phyloP scores from a whole-genome alignment of 1,139 yeast genomes.

The Lodderomyces orthopsilosis region DNA sequence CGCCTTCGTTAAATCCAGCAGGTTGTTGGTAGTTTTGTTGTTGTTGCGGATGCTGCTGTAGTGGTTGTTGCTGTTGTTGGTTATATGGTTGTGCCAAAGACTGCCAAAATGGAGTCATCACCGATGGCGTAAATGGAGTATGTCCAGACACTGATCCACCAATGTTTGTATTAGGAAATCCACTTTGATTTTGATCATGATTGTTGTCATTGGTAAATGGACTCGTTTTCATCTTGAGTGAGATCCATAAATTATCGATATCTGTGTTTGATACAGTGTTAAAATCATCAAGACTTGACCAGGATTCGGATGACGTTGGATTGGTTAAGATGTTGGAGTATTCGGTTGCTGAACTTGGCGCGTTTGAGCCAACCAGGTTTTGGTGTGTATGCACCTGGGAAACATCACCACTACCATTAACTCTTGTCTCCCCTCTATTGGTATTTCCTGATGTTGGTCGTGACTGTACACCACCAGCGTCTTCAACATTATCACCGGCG shows the following conservation, averaged over 20 bases:
- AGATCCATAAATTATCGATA: constrained; percentile 39
- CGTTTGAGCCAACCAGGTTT: not conserved
- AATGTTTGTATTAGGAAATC: not conserved
- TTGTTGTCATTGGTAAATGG: not conserved
- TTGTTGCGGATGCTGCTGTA: not conserved
- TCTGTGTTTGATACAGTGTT: constrained; percentile 28
- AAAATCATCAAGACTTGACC: constrained; percentile 17
- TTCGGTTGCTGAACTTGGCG: not conserved
- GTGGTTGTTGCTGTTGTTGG: not conserved
- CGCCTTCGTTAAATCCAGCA: not conserved
- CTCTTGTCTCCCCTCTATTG: not conserved
- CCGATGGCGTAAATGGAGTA: not conserved
- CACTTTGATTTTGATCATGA: not conserved
- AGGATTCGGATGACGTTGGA: constrained; percentile 6
- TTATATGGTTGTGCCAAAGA: not conserved
- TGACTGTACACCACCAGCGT: not conserved
- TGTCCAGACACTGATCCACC: not conserved
- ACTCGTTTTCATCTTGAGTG: constrained; percentile 17
- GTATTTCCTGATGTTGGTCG: not conserved
- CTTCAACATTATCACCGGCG: not conserved
- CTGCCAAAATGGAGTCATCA: not conserved
- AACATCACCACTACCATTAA: not conserved
- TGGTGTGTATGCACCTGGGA: not conserved
- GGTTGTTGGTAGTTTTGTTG: not conserved
- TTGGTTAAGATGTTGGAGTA: not conserved